Evolutionary conservation across 176 grass and related monocot genomes (phyloP).

Genomic region (Oryza glaberrima): DNA sequence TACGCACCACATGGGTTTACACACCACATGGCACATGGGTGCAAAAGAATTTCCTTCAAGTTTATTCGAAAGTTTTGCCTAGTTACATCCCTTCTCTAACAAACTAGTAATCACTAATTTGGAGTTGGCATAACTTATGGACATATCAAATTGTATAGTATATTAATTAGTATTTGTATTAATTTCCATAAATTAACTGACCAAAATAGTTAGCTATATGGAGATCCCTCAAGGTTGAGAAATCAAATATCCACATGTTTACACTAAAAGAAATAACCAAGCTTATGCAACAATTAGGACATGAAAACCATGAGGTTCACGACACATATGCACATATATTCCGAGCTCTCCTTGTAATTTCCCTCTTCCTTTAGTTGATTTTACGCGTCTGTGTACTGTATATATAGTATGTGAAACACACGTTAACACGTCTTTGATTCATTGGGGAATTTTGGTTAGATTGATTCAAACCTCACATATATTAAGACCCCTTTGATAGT

Average conservation of each 20-base stretch:
- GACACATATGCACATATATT: background rate
- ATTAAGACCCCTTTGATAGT: background rate
- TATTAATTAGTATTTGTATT: background rate
- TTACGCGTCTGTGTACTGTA: background rate
- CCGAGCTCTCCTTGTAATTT: background rate
- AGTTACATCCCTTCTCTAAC: background rate
- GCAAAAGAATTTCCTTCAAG: background rate
- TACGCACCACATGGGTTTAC: background rate
- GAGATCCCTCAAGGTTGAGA: background rate
- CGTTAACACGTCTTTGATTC: background rate
- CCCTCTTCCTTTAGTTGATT: background rate
- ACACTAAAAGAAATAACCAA: background rate
- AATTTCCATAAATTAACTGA: background rate
- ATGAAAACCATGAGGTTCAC: background rate
- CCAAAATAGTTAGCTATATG: background rate
- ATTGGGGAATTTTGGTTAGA: conserved; percentile 3
- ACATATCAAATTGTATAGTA: background rate
- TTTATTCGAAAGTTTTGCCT: background rate
- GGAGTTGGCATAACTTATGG: background rate
- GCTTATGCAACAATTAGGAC: background rate
- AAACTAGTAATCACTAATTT: background rate
- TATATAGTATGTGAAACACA: background rate
- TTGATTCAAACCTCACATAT: conserved; percentile 13
- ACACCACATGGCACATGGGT: background rate
- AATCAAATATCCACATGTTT: background rate